A percentile compares a stretch with the other conserved stretches of the same genome.
phyloP scores from a whole-genome alignment of 306 rosid genomes.

The Dalbergia cochinchinensis region DNA sequence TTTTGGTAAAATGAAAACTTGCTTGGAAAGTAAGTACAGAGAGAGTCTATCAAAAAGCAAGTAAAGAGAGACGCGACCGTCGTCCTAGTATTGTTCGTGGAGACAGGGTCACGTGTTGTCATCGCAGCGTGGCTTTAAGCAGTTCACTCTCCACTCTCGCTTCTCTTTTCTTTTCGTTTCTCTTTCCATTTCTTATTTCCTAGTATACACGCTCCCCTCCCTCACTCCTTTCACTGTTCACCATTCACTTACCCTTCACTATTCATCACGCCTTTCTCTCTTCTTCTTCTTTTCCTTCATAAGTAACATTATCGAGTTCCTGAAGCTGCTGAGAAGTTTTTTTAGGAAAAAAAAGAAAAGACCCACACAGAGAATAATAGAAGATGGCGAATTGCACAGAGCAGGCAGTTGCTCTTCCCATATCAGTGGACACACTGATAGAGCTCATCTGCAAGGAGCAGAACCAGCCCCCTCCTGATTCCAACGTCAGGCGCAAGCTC shows the following conservation, averaged over 20 bases:
- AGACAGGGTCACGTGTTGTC: neutral
- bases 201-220: no score
- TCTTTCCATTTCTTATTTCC: no score
- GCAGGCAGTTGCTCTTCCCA: neutral
- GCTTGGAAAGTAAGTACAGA: no score
- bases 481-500: neutral
- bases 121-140: neutral
- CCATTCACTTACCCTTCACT: neutral
- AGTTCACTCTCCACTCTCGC: neutral
- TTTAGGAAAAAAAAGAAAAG: no score
- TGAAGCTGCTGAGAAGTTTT: no score
- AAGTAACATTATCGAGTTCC: no score
- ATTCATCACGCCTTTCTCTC: neutral
- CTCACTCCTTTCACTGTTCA: neutral
- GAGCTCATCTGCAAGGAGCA: neutral
- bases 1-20: no score
- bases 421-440: slow-evolving; percentile 18
- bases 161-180: neutral
- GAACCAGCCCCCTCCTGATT: neutral
- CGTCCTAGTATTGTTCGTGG: neutral
- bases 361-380: no score
- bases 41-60: no score
- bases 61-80: neutral
- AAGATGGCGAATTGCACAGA: neutral
- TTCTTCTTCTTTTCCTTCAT: neutral